phyloP scores from a whole-genome alignment of 495 filamentous ascomycete genomes.

The Lindgomyces ingoldianus region DNA sequence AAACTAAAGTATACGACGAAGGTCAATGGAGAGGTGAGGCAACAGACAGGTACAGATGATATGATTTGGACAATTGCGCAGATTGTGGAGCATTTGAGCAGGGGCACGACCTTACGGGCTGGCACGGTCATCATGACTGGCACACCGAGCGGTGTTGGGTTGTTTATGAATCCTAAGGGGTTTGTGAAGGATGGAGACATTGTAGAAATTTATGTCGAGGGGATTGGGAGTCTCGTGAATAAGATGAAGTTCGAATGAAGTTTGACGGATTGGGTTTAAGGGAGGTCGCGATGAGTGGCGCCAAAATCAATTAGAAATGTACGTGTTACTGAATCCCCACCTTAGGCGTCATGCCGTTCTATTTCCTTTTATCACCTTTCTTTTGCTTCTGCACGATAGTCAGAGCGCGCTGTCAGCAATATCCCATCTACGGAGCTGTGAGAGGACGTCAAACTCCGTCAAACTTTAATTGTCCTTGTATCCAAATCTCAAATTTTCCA shows the following conservation, averaged over 20 bases:
- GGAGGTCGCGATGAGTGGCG: no score
- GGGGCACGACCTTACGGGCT: slow-evolving; percentile 44
- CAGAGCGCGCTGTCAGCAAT: no score
- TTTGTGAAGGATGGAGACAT: slow-evolving; percentile 49
- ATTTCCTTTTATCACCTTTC: no score
- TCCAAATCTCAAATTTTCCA: no score
- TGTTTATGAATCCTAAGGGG: slow-evolving; percentile 42
- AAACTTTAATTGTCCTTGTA: no score
- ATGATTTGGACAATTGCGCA: slow-evolving; percentile 43
- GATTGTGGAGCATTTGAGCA: slow-evolving; percentile 41
- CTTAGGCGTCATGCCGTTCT: no score
- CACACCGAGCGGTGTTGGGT: slow-evolving; percentile 48
- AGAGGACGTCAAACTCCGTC: no score
- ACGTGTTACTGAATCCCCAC: no score
- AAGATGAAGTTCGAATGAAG: slow-evolving; percentile 42
- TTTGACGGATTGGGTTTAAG: no score
- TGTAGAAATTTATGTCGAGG: slow-evolving; percentile 44
- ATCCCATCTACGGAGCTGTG: no score
- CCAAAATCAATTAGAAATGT: neutral
- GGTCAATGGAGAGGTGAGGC: slow-evolving; percentile 49
- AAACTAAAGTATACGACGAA: slow-evolving; percentile 39
- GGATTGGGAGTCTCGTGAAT: slow-evolving; percentile 42
- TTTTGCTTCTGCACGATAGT: no score
- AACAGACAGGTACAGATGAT: slow-evolving; percentile 42
- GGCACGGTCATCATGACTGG: slow-evolving; percentile 50